Evolutionary conservation across 306 rosid genomes (phyloP), one percentile per base, ranked within the genome.

Genomic region (Dryas alaskensis): DNA sequence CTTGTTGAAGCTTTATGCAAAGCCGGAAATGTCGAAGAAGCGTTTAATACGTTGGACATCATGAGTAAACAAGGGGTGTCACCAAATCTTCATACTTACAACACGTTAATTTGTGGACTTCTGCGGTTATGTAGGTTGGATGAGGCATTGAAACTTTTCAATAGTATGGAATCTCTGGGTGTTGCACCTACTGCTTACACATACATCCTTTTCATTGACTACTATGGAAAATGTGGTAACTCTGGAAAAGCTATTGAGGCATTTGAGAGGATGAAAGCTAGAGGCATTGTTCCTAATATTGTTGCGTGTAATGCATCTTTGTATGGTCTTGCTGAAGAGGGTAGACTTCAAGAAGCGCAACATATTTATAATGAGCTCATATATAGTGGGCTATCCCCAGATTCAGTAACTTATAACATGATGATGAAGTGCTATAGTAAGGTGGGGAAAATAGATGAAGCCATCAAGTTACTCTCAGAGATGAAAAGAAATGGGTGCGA

Each of bases 381-480:
- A 73, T 77, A 70, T 65, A 86, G 88, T 65, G 98, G 98, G 60
- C 90, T 94, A 73, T 79, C 86, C 22, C 98, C 98, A 3, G 94
- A 94, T 82, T 85, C 93, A 22, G 88, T 88, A 69, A 88, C 98
- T 66, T 94, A 91, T 77, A 94, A 84, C 79, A 88, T 89, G 88
- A 87, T 94, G 96, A 94, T 94, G 90, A 90, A 90, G 81, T 94
- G 98, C 89, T 88, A 88, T 71, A 89, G 89, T 82, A 94, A 84
- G 85, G 89, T 80, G 66, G 98, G 97, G 61, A 79, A 84, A 80
- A 81, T 87, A 75, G 98, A 94, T 74, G 91, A 86, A 60, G 94
- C 98, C 69, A 62, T 83, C 60, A 74, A 86, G 68, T 86, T 94
- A 80, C 87, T 91, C 64, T 75, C 72, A 47, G 87, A 87, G 84